Percentiles rank a stretch among this genome's conserved stretches.
Conservation (phyloP, 1,139 yeast species). For the Diutina ranongensis region DNA sequence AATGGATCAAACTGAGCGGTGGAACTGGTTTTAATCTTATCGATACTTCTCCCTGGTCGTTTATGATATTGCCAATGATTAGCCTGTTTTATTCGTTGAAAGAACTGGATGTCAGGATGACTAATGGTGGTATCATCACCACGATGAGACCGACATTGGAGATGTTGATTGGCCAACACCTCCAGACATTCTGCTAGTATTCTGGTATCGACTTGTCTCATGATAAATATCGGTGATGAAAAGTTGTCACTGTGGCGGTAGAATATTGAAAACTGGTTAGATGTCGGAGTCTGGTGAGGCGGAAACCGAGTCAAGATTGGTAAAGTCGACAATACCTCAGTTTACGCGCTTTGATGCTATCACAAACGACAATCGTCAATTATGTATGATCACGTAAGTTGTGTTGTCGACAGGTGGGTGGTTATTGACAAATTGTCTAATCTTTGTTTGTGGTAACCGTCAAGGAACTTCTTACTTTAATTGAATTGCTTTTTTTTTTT, state of each 20-base stretch:
- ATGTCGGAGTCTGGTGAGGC: not conserved
- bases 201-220: not conserved
- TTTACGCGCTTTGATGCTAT: too few relatives aligned
- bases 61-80: conserved; percentile 6
- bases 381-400: too few relatives aligned
- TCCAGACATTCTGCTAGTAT: conserved; percentile 1
- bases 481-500: too few relatives aligned
- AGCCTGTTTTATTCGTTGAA: not conserved
- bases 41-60: not conserved
- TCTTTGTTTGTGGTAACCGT: too few relatives aligned
- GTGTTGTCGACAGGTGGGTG: too few relatives aligned
- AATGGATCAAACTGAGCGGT: conserved; percentile 1
- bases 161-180: not conserved
- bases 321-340: too few relatives aligned
- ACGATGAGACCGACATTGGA: not conserved
- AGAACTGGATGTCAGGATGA: conserved; percentile 3
- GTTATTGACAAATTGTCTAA: too few relatives aligned
- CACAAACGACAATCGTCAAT: too few relatives aligned
- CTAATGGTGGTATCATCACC: not conserved
- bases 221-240: not conserved
- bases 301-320: not conserved
- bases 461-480: too few relatives aligned
- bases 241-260: not conserved
- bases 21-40: conserved; percentile 1
- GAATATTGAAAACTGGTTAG: too few relatives aligned